A percentile compares a stretch with the other conserved stretches of the same genome.
phyloP scores from a whole-genome alignment of 495 filamentous ascomycete species.

The Trichoderma erinaceum region DNA sequence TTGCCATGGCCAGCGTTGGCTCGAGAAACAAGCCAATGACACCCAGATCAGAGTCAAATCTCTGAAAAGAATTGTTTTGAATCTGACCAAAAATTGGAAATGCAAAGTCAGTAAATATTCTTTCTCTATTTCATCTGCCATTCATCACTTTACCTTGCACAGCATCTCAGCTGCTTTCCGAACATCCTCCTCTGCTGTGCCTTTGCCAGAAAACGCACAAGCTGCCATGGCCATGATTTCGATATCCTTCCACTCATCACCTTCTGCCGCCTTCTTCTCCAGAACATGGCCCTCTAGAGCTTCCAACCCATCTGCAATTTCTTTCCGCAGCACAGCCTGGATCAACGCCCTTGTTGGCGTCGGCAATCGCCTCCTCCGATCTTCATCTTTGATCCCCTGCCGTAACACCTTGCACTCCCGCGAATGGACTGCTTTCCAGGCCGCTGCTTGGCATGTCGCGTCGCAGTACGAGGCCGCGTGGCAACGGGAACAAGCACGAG shows the following conservation, averaged over 20 bases:
- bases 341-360: slow-evolving; percentile 42
- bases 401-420: slow-evolving; percentile 43
- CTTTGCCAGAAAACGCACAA: slow-evolving; percentile 32
- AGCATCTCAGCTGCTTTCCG: slow-evolving; percentile 31
- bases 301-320: slow-evolving; percentile 19
- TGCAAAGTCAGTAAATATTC: not conserved
- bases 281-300: slow-evolving; percentile 36
- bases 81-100: slow-evolving; percentile 23
- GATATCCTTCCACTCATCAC: slow-evolving; percentile 25
- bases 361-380: slow-evolving; percentile 30
- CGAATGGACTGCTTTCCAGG: slow-evolving; percentile 51
- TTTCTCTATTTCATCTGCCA: not conserved
- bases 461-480: slow-evolving; percentile 47
- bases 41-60: slow-evolving; percentile 33
- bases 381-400: slow-evolving; percentile 21
- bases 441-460: slow-evolving; percentile 45
- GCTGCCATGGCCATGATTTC: slow-evolving; percentile 42
- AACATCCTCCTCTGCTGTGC: slow-evolving; percentile 25
- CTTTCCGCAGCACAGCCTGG: slow-evolving; percentile 36
- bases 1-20: slow-evolving; percentile 41
- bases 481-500: slow-evolving; percentile 46
- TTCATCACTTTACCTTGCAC: slow-evolving; percentile 33
- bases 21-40: slow-evolving; percentile 39
- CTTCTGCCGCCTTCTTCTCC: slow-evolving; percentile 19
- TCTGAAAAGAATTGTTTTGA: slow-evolving; percentile 43